Base-by-base conservation (phyloP, 768 basidiomycete genomes). In the Psilocybe sp. region DNA sequence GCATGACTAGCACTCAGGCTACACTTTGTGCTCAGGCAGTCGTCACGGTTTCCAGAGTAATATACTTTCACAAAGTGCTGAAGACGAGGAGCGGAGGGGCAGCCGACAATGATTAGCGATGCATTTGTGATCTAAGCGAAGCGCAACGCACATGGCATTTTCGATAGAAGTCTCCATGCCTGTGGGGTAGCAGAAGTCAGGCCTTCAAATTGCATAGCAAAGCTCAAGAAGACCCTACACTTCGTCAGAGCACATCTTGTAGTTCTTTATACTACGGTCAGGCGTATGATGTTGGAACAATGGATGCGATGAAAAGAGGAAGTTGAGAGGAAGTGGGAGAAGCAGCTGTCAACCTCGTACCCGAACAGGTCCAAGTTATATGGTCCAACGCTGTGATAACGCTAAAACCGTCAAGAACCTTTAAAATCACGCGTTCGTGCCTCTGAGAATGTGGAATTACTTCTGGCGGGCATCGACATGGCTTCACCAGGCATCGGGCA, bases 61-160 rank as follows among this genome's bases (percentile, higher is more conserved):
- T 87, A 88, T 20, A 72, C 59, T 34, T 73, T 71, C 42, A 85
- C 73, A 63, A 84, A 87, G 65, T 86, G 84, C 86, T 87, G 49
- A 28, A 6, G 32, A 14, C 16, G 11, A 9, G 41, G 40, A 34
- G 36, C 9, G 19, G 14, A 16, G 13, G 18, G n/a, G 34, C 20
- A 44, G 19, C 44, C n/a, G 6, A 44, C 18, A 13, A 20, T 58
- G 41, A 41, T 6, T 44, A 39, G 18, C 11, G 40, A 53, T 19
- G 59, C n/a, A n/a, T n/a, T n/a, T n/a, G n/a, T n/a, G 34, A 20
- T 38, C 36, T 40, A 35, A 12, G 23, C 37, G 11, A 44, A 49
- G 46, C 51, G 50, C 48, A 56, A 55, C 70, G 56, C 64, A 73
- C 74, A 53, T 64, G 63, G 59, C 74, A 75, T n/a, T 62, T 63